These are phyloP conservation scores for Datisca glomerata DNA, from an alignment of 306 rosid genomes.

Conservation along the genomic window DNA sequence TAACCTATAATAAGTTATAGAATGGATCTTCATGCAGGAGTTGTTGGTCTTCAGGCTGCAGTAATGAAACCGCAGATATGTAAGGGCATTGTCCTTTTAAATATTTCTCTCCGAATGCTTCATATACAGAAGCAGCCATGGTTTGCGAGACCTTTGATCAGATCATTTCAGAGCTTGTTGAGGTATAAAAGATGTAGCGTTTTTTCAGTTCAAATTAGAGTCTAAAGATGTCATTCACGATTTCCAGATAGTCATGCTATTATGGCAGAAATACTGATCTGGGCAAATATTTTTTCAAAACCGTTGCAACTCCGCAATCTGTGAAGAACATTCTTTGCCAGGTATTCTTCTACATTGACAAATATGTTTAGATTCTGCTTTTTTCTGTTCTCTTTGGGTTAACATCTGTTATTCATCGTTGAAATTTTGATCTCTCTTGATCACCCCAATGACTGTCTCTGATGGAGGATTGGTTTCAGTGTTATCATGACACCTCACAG, in stretches of 20 bases:
- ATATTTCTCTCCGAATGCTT: constrained; percentile 87
- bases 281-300: constrained; percentile 57
- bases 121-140: constrained; percentile 94
- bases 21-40: constrained; percentile 36
- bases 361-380: neutral
- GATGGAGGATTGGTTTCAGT: constrained; percentile 36
- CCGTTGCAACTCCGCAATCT: constrained; percentile 64
- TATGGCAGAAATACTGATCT: constrained; percentile 63
- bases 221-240: constrained; percentile 10
- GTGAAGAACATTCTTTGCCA: constrained; percentile 75
- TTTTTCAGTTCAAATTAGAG: constrained; percentile 13
- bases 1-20: too few species aligned
- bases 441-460: too few species aligned
- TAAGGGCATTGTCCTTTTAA: constrained; percentile 61
- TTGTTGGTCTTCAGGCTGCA: constrained; percentile 99
- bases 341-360: constrained; percentile 30
- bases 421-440: too few species aligned
- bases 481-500: constrained; percentile 79
- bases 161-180: constrained; percentile 73
- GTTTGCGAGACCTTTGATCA: constrained; percentile 73
- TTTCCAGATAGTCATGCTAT: constrained; percentile 14
- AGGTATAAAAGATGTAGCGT: constrained; percentile 31
- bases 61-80: constrained; percentile 55
- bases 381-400: too few species aligned
- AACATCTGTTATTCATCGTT: too few species aligned